phyloP scores from a whole-genome alignment of 2,329 filamentous ascomycete species.

The Botrytis fabae region DNA sequence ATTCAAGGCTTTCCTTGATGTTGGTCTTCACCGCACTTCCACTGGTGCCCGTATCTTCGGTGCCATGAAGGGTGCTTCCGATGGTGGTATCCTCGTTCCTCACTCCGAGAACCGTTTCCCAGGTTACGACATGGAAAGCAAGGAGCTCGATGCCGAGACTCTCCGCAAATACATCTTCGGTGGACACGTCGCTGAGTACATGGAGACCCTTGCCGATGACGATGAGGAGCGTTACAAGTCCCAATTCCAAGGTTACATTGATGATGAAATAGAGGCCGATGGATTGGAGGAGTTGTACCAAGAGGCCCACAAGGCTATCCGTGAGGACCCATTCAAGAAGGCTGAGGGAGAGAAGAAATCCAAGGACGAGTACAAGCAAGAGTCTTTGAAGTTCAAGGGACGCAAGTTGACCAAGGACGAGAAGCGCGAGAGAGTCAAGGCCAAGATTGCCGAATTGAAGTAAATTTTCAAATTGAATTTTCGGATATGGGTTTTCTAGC shows the following conservation, averaged over 20 bases:
- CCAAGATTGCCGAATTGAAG: slow-evolving; percentile 83
- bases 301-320: slow-evolving; percentile 94
- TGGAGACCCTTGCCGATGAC: slow-evolving; percentile 99
- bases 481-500: slow-evolving; percentile 26
- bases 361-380: slow-evolving; percentile 96
- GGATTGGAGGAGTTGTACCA: slow-evolving; percentile 95
- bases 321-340: slow-evolving; percentile 98
- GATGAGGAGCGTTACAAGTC: slow-evolving; percentile 99
- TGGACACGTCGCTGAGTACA: slow-evolving; percentile 99
- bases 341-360: slow-evolving; percentile 79
- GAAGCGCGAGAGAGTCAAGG: slow-evolving; percentile 81
- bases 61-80: slow-evolving; percentile 99
- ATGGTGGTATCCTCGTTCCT: slow-evolving; percentile 94
- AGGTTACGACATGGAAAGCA: slow-evolving; percentile 92
- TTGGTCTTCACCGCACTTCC: slow-evolving; percentile 94
- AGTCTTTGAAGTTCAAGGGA: slow-evolving; percentile 85
- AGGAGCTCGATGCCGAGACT: slow-evolving; percentile 96
- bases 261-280: slow-evolving; percentile 94
- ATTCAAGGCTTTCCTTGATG: slow-evolving; percentile 99
- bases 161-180: slow-evolving; percentile 99
- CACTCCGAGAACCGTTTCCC: slow-evolving; percentile 99
- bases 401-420: slow-evolving; percentile 79
- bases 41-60: slow-evolving; percentile 99
- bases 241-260: slow-evolving; percentile 97
- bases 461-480: slow-evolving; percentile 35